Evolutionary conservation across 2,329 filamentous ascomycete genomes (phyloP), one percentile per base, ranked within the genome.

Genomic region (Neophaeococcomyces mojaviensis): DNA sequence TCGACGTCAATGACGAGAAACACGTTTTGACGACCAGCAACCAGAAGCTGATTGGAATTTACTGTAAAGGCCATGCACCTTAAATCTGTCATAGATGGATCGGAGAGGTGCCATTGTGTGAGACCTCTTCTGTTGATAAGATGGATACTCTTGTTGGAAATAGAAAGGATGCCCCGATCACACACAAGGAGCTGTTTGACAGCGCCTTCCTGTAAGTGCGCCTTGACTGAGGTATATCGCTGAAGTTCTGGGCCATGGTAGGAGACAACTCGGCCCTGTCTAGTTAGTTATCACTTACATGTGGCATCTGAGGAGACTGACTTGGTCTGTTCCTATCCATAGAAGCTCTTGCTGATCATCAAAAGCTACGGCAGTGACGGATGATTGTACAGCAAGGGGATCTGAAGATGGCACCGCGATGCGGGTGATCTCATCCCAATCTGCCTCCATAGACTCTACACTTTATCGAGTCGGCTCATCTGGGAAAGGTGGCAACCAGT

Each of bases 41-140:
- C 86, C 16, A 98, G 71, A 47, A 98, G 82, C 60, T 94, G 77
- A 20, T 85, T 86, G 7, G 84, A 84, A 60, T 88, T 88, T 22
- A 86, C 88, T 1, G 88, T 94, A 62, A 94, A 96, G 63, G 85
- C 90, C 88, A 97, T 97, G 66, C 92, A 97, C 57, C 81, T 80
- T 53, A 98, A 70, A 60, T 96, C 87, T 53, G 77, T 80, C 83
- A 97, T 94, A 46, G 84, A 83, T 34, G 64, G 77, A 53, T 77
- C 88, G 74, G 74, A 78, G 50, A 96, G 74, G 65, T 96, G 88
- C 89, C 92, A 97, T 70, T 92, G 75, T 43, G 88, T 81, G 47
- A 86, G 69, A 2, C 92, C 92, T 52, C 86, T 79, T 45, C 92
- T 79, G 49, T 79, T 76, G n/a, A 88, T 81, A 74, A 96, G 87